A percentile compares a stretch with the other conserved stretches of the same genome.
phyloP scores from a whole-genome alignment of 129 eudicot species.

The Erigeron canadensis region DNA sequence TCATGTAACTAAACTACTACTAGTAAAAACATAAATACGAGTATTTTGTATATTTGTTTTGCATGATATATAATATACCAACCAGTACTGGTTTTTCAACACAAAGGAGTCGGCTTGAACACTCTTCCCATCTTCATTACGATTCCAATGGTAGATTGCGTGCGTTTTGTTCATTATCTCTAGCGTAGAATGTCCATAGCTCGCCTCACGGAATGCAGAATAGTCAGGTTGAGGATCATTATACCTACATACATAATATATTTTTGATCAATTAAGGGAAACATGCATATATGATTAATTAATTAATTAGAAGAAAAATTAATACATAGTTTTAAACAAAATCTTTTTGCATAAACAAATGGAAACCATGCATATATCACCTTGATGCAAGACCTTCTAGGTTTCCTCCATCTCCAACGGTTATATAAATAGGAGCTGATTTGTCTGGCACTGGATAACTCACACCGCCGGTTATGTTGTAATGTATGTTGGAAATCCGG shows the following conservation, averaged over 20 bases:
- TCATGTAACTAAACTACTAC: too few species aligned
- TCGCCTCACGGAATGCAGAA: conserved; percentile 85
- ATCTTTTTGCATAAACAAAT: background rate
- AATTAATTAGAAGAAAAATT: too few species aligned
- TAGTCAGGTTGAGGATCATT: conserved; percentile 78
- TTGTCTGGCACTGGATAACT: conserved; percentile 54
- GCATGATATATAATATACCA: background rate
- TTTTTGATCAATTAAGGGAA: too few species aligned
- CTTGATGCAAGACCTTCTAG: conserved; percentile 72
- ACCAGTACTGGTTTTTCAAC: conserved; percentile 33
- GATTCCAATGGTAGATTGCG: conserved; percentile 76
- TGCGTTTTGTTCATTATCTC: conserved; percentile 80
- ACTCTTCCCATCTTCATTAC: conserved; percentile 81
- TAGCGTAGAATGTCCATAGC: conserved; percentile 76
- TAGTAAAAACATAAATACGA: too few species aligned
- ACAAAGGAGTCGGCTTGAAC: conserved; percentile 53
- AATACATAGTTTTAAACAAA: too few species aligned
- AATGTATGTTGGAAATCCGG: conserved; percentile 57
- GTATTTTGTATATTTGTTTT: too few species aligned
- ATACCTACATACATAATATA: conserved; percentile 41
- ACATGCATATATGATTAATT: too few species aligned
- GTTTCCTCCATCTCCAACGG: conserved; percentile 89
- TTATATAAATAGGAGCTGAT: conserved; percentile 76
- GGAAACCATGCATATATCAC: conserved; percentile 21
- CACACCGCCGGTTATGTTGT: conserved; percentile 40